Evolutionary conservation across 2,329 filamentous ascomycete species (phyloP).

Genomic region (Claviceps lovelessii): DNA sequence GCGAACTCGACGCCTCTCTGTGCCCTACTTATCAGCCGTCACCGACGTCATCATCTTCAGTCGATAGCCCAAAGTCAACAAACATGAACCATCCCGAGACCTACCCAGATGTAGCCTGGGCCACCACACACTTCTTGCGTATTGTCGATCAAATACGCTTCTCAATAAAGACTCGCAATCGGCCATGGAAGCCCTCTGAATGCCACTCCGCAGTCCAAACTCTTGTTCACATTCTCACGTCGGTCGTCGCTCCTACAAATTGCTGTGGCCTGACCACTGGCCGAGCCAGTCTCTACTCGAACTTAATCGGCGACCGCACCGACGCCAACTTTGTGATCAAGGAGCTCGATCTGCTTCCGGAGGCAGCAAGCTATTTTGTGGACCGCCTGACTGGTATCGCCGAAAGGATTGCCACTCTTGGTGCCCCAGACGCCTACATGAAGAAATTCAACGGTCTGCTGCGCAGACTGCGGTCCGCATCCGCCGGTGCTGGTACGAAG

Average conservation of each 20-base stretch:
- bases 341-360: constrained; percentile 28
- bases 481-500: constrained; percentile 18
- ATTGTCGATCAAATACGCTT: constrained; percentile 29
- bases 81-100: background rate
- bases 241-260: constrained; percentile 23
- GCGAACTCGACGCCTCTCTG: constrained; percentile 18
- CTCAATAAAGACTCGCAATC: constrained; percentile 24
- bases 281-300: constrained; percentile 30
- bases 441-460: constrained; percentile 21
- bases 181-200: constrained; percentile 23
- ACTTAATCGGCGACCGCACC: constrained; percentile 29
- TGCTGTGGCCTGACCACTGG: background rate
- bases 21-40: background rate
- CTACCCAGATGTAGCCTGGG: constrained; percentile 31
- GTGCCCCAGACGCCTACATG: constrained; percentile 22
- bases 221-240: constrained; percentile 32
- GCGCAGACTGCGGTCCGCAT: constrained; percentile 14
- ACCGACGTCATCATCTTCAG: background rate
- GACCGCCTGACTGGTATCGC: constrained; percentile 21
- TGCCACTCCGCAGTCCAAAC: constrained; percentile 31
- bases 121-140: constrained; percentile 30
- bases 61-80: background rate
- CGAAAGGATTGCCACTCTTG: constrained; percentile 19
- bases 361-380: background rate
- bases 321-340: constrained; percentile 31